Evolutionary conservation across 2,329 filamentous ascomycete genomes (phyloP), one percentile per base, ranked within the genome.

Genomic region (Macrophomina phaseolina): DNA sequence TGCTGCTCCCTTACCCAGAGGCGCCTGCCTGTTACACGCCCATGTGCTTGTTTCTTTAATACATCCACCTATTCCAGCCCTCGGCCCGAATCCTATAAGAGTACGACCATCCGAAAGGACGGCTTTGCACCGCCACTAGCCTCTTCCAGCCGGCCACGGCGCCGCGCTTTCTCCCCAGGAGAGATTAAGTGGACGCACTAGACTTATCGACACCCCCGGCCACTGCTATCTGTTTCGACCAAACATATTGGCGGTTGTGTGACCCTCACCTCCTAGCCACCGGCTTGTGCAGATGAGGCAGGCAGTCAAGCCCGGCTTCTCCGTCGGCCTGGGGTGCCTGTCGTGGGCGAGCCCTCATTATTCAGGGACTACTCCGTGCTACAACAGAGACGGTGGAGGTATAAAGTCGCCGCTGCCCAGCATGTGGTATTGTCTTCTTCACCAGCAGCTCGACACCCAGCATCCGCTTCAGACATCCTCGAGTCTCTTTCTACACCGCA

Each of bases 241-340:
- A 49, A 36, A 38, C 58, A 36, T 5, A 46, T n/a, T 6, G 23
- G 14, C 8, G 6, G 28, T 34, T 34, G 40, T 40, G 28, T 45
- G 55, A 23, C 56, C 56, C 28, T 12, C 42, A 61, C 42, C 45
- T 48, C 12, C 30, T 18, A 36, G 40, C 16, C 11, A 23, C 18
- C 42, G 32, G 32, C 58, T 61, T 49, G 34, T 61, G 58, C 58
- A 34, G 58, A 61, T 61, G 42, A 48, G 58, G 58, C 42, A 61
- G 58, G 58, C 30, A 61, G 42, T 61, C 23, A 61, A 61, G 8
- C 7, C 58, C 40, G 32, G 30, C 23, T 9, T 34, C 9, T 48
- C 40, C 56, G n/a, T 32, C 38, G 38, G 11, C 30, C 42, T 61
- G 58, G 58, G n/a, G n/a, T 48, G 58, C 58, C 58, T 61, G 58